Base-by-base conservation (phyloP, 345 rosid species). In the Gossypium thurberi region DNA sequence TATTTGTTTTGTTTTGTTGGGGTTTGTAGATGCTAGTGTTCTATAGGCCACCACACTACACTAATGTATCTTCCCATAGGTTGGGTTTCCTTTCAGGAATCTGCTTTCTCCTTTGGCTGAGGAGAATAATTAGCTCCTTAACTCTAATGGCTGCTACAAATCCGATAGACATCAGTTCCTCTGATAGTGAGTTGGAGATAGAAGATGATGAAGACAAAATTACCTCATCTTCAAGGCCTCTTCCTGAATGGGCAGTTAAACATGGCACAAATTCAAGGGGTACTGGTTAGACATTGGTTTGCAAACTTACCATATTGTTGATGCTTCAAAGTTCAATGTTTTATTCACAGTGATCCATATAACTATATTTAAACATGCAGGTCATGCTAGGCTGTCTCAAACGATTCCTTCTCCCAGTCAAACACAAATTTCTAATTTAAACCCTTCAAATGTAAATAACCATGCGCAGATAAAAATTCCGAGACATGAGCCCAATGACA, bases 111-210 rank as follows among this genome's bases (percentile, higher is more conserved):
- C 23, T 53, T 53, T 72, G 58, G 56, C 71, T 68, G 76, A 57
- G 18, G 63, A 71, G 72, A 70, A 64, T 52, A 73, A 69, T 17
- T 51, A 20, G 21, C 57, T n/a, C 7, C 15, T 79, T 61, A 23
- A 65, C 71, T 71, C 59, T 52, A 70, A 78, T 84, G 82, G 85
- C 82, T 67, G 77, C 79, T 9, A 72, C 70, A 68, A 74, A 74
- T 44, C 81, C 87, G 67, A 94, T 94, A 81, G 89, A 89, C 59
- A 90, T 92, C 48, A 91, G 96, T 82, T 94, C 97, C 20, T 88
- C 95, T 73, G 97, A 94, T 73, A 90, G 94, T 77, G 97, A 91
- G 7, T 68, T 70, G 2, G 93, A 85, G 71, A 58, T 84, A 23
- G 88, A 81, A 61, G 84, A 86, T 40, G 59, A 65, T 73, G 42